Conservation (phyloP, 2,329 filamentous ascomycete species). For the Colletotrichum cuscutae region DNA sequence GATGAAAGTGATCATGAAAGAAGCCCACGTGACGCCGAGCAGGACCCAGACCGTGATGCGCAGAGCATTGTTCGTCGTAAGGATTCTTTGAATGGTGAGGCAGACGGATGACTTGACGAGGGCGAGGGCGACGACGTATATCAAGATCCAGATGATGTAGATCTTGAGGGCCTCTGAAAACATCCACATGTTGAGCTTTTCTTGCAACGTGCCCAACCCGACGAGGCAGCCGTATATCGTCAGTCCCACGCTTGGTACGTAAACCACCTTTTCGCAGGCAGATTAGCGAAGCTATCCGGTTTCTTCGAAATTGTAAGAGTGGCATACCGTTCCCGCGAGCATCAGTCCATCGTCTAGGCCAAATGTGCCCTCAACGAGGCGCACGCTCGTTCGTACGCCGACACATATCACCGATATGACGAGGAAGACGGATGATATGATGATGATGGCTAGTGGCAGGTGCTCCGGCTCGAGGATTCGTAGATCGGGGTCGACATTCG, state of each 20-base stretch:
- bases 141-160: slow-evolving; percentile 42
- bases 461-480: slow-evolving; percentile 19
- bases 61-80: slow-evolving; percentile 36
- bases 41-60: slow-evolving; percentile 38
- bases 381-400: slow-evolving; percentile 19
- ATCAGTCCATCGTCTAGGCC: slow-evolving; percentile 36
- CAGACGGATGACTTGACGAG: slow-evolving; percentile 48
- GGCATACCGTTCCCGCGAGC: slow-evolving; percentile 31
- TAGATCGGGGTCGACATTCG: slow-evolving; percentile 23
- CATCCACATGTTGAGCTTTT: slow-evolving; percentile 39
- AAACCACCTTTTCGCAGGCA: slow-evolving; percentile 21
- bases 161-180: slow-evolving; percentile 38
- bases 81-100: slow-evolving; percentile 47
- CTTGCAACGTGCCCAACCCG: slow-evolving; percentile 39
- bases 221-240: slow-evolving; percentile 35
- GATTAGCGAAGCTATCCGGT: not conserved
- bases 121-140: slow-evolving; percentile 39
- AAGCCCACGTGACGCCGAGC: slow-evolving; percentile 38
- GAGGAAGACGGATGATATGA: slow-evolving; percentile 28
- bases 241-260: slow-evolving; percentile 33
- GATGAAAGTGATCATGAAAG: slow-evolving; percentile 44
- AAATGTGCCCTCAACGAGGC: slow-evolving; percentile 26
- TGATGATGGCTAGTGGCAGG: slow-evolving; percentile 31
- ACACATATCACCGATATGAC: slow-evolving; percentile 28
- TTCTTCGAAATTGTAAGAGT: no score